Conservation (phyloP, 1,139 yeast species). For the Lodderomyces parapsilosis region DNA sequence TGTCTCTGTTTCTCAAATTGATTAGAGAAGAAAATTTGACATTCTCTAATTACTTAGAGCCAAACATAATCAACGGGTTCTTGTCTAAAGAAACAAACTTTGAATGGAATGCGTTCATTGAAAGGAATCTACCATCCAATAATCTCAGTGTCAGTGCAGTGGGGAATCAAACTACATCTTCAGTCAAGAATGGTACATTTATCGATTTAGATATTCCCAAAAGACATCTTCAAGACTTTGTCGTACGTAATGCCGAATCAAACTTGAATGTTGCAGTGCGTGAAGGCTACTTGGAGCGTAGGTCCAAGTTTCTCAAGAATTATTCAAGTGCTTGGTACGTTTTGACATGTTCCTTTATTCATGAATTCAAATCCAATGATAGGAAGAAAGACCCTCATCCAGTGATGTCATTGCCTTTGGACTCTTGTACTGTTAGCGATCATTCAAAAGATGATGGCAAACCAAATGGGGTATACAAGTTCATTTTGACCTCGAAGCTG, state of each 20-base stretch:
- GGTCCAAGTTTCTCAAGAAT: slow-evolving; percentile 86
- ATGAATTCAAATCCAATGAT: slow-evolving; percentile 85
- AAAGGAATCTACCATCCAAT: slow-evolving; percentile 55
- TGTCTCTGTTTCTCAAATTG: slow-evolving; percentile 67
- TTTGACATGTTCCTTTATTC: slow-evolving; percentile 81
- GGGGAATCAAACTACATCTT: slow-evolving; percentile 23
- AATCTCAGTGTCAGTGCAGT: slow-evolving; percentile 31
- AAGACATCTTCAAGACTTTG: slow-evolving; percentile 61
- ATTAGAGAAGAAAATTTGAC: slow-evolving; percentile 69
- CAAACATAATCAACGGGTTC: slow-evolving; percentile 71
- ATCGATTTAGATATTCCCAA: slow-evolving; percentile 73
- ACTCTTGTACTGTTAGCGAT: slow-evolving; percentile 78
- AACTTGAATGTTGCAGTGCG: slow-evolving; percentile 70
- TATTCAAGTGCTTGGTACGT: slow-evolving; percentile 92
- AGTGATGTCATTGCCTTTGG: slow-evolving; percentile 78
- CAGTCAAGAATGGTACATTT: slow-evolving; percentile 51
- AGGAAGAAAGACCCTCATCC: slow-evolving; percentile 84
- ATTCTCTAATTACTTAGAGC: slow-evolving; percentile 61
- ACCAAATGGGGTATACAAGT: slow-evolving; percentile 64
- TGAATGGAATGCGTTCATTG: slow-evolving; percentile 88
- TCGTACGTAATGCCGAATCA: slow-evolving; percentile 67
- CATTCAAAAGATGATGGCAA: slow-evolving; percentile 73
- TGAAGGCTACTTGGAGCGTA: slow-evolving; percentile 81
- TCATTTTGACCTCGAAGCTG: slow-evolving; percentile 70
- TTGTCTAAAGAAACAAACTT: slow-evolving; percentile 72